Evolutionary conservation across 495 filamentous ascomycete species (phyloP).

Genomic region (Podospora tetraspora): DNA sequence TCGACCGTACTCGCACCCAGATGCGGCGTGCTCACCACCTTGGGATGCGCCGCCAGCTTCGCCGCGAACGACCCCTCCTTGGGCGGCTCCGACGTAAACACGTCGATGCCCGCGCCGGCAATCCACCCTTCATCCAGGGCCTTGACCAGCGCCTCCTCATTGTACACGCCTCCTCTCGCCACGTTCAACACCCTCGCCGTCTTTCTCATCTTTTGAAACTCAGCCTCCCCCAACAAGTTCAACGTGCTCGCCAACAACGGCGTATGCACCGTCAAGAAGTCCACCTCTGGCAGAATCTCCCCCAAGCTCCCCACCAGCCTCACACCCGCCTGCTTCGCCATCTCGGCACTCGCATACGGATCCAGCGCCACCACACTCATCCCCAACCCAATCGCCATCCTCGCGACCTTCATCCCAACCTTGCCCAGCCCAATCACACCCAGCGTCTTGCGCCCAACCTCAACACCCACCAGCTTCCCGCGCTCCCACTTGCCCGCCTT

Average conservation of each 20-base stretch:
- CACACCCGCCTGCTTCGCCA: slow-evolving; percentile 55
- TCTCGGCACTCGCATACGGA: slow-evolving; percentile 58
- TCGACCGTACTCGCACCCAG: slow-evolving; percentile 69
- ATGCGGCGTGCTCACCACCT: slow-evolving; percentile 65
- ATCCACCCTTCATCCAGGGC: slow-evolving; percentile 63
- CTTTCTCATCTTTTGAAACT: slow-evolving; percentile 63
- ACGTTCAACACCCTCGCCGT: slow-evolving; percentile 64
- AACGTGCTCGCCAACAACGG: slow-evolving; percentile 66
- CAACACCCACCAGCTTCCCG: slow-evolving; percentile 61
- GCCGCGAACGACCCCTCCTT: slow-evolving; percentile 44
- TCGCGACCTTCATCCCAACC: slow-evolving; percentile 65
- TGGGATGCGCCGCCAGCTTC: slow-evolving; percentile 54
- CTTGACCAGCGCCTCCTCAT: slow-evolving; percentile 61
- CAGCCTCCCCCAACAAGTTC: slow-evolving; percentile 55
- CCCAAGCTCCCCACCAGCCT: slow-evolving; percentile 46
- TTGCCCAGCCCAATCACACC: slow-evolving; percentile 67
- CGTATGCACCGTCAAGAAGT: slow-evolving; percentile 72
- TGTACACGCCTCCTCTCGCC: slow-evolving; percentile 67
- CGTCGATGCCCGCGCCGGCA: slow-evolving; percentile 68
- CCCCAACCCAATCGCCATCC: slow-evolving; percentile 61
- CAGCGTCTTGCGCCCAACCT: slow-evolving; percentile 64
- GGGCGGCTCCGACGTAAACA: slow-evolving; percentile 64
- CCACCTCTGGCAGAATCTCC: slow-evolving; percentile 54
- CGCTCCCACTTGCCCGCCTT: slow-evolving; percentile 64
- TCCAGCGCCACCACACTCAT: slow-evolving; percentile 64